Percentiles rank a stretch among this genome's conserved stretches.
phyloP scores from a whole-genome alignment of 2,329 filamentous ascomycete species.

The Chalaropsis thielavioides region DNA sequence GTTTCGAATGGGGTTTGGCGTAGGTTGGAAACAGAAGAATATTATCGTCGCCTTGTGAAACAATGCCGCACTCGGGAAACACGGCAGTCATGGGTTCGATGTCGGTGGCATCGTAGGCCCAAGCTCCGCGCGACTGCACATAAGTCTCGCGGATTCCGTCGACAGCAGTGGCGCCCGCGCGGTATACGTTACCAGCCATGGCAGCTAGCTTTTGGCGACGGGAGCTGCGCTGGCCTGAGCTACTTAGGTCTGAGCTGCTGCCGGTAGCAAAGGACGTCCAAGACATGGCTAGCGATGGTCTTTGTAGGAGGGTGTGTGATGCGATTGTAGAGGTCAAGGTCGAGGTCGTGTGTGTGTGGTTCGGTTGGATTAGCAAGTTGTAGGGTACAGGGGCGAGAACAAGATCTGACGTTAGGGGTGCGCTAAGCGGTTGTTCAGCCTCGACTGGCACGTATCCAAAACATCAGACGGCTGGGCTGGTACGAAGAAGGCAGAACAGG shows the following conservation, averaged over 20 bases:
- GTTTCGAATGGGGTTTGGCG: slow-evolving; percentile 48
- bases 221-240: slow-evolving; percentile 47
- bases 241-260: slow-evolving; percentile 17
- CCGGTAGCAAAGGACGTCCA: slow-evolving; percentile 9
- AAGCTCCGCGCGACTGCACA: slow-evolving; percentile 34
- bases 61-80: slow-evolving; percentile 75
- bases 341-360: background rate
- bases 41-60: slow-evolving; percentile 68
- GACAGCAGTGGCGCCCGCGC: slow-evolving; percentile 41
- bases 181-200: slow-evolving; percentile 43
- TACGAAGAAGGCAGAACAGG: background rate
- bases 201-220: slow-evolving; percentile 63
- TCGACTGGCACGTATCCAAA: background rate
- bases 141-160: slow-evolving; percentile 46
- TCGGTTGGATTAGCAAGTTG: background rate
- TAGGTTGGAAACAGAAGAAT: slow-evolving; percentile 95
- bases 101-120: slow-evolving; percentile 22
- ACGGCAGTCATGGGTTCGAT: slow-evolving; percentile 48
- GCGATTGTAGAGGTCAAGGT: background rate
- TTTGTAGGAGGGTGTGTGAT: background rate
- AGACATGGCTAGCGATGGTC: slow-evolving; percentile 1
- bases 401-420: background rate
- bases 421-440: background rate
- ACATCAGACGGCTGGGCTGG: background rate
- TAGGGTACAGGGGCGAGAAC: background rate